Evolutionary conservation across 176 grass and related monocot species (phyloP), one percentile per base, ranked within the genome.

Genomic region (Musa beccarii): DNA sequence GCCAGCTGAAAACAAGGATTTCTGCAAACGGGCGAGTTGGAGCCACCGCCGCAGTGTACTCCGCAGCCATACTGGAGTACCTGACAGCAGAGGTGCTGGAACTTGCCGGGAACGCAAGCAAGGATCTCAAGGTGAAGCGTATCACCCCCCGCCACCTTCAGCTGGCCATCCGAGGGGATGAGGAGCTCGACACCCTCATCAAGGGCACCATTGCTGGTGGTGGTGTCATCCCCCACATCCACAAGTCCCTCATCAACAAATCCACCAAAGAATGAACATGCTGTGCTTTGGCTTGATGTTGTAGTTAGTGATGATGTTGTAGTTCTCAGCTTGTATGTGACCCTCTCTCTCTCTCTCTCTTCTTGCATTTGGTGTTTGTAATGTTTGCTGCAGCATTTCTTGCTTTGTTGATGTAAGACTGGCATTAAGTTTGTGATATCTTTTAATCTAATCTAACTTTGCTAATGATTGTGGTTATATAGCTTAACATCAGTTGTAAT

Each of bases 181-280:
- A 82, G 24, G 84, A 86, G 75, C 84, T 82, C 12, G 74, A 82
- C 25, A 82, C 84, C 75, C 84, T 86, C 52, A 79, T 86, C 79
- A 82, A 86, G 75, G 84, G 84, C 52, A 86, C 84, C 19, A 82
- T 82, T 5, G 75, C 75, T 66, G 79, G 84, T 9, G 75, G 75
- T 0, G 75, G 79, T 63, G 79, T 86, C 53, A 86, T 86, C 11
- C 79, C 79, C 1, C 84, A 82, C 75, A 82, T 86, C 69, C 75
- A 82, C 69, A 86, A 86, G 74, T 86, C 84, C 11, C 75, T 86
- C 63, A 86, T 86, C 52, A 86, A 86, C 75, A 86, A 86, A 59
- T 81, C 79, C 52, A 77, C 84, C 63, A 79, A 86, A 54, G 84
- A 86, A 75, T 85, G 73, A 80, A 14, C 0, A 2, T 21, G 57